These are phyloP conservation scores for Chalaropsis thielavioides DNA, from an alignment of 2,329 filamentous ascomycete species.

Conservation along the genomic window DNA sequence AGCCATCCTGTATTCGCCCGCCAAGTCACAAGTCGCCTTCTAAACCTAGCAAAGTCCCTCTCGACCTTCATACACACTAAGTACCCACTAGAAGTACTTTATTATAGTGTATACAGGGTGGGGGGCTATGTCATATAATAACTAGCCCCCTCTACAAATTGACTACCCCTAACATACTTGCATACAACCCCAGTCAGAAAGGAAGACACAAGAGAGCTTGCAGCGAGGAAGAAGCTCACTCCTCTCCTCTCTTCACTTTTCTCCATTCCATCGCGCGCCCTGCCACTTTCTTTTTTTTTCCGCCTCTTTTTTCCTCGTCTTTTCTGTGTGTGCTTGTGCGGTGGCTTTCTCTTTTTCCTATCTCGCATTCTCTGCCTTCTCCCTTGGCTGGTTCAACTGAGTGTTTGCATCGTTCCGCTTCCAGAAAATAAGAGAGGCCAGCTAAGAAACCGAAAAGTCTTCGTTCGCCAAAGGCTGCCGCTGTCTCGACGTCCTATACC, in stretches of 20 bases:
- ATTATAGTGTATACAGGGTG: too few species aligned
- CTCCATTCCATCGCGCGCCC: conserved; percentile 2
- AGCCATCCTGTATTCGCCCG: not conserved
- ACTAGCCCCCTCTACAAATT: too few species aligned
- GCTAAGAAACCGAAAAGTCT: not conserved
- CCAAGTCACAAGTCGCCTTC: not conserved
- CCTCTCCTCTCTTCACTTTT: not conserved
- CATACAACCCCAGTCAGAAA: not conserved
- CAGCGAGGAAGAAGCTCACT: not conserved
- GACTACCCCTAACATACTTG: too few species aligned
- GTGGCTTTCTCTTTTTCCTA: not conserved
- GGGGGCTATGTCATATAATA: too few species aligned
- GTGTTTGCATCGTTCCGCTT: not conserved
- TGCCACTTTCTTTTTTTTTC: conserved; percentile 5
- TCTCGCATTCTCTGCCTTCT: not conserved
- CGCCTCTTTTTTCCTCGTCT: not conserved
- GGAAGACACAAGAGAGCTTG: not conserved
- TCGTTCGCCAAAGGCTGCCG: not conserved
- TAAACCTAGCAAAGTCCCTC: not conserved
- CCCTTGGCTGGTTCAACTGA: not conserved
- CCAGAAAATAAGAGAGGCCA: not conserved
- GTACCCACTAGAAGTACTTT: not conserved
- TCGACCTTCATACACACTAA: not conserved
- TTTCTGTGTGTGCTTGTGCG: not conserved
- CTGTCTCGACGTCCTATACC: not conserved